A percentile compares a stretch with the other conserved stretches of the same genome.
Conservation (phyloP, 2,329 filamentous ascomycete species). For the Microdochium trichocladiopsis region DNA sequence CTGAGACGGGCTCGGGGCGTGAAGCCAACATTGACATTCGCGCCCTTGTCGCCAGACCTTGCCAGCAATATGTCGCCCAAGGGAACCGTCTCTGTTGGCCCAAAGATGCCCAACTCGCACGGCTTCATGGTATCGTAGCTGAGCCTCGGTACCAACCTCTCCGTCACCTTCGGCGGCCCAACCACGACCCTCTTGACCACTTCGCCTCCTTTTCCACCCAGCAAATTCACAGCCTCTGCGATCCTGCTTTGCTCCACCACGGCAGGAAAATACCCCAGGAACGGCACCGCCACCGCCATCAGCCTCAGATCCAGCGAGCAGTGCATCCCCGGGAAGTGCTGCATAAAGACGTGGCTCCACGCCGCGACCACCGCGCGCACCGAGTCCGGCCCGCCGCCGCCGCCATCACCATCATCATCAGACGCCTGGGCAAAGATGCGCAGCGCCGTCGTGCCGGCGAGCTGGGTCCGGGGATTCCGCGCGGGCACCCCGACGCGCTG, state of each 20-base stretch:
- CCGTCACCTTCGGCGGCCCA: conserved; percentile 15
- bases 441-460: conserved; percentile 34
- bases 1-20: conserved; percentile 33
- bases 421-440: conserved; percentile 35
- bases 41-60: conserved; percentile 15
- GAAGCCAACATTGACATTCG: conserved; percentile 16
- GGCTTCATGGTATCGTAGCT: conserved; percentile 13
- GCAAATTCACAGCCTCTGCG: conserved; percentile 9
- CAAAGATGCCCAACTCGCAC: conserved; percentile 20
- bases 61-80: conserved; percentile 16
- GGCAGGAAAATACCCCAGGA: conserved; percentile 32
- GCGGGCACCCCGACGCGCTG: conserved; percentile 33
- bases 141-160: conserved; percentile 13
- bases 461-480: conserved; percentile 28
- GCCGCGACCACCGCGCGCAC: conserved; percentile 20
- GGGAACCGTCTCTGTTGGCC: conserved; percentile 29
- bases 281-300: conserved; percentile 25
- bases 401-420: too few species aligned
- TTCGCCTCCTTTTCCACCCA: conserved; percentile 2
- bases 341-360: conserved; percentile 27
- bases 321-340: conserved; percentile 36
- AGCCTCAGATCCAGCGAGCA: conserved; percentile 32
- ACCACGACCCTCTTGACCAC: conserved; percentile 6
- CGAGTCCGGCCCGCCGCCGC: conserved; percentile 10
- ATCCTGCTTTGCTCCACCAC: conserved; percentile 16